Conservation (phyloP, 164 flowering plant species). For the Dillenia suffruticosa region DNA sequence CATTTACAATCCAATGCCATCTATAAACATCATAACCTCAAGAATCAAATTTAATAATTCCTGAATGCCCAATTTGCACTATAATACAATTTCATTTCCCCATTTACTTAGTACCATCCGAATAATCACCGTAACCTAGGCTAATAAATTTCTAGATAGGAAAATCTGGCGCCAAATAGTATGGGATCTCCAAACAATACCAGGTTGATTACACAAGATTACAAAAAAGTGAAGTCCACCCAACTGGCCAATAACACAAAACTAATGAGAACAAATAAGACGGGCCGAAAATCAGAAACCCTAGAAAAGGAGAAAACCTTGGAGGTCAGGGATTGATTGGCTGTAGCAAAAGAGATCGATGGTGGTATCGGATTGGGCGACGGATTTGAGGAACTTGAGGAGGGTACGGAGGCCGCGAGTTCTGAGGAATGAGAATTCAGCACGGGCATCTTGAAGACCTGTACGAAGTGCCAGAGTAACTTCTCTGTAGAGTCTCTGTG, state of each 20-base stretch:
- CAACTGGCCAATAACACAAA: neutral
- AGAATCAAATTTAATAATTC: too few relatives aligned
- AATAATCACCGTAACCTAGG: too few relatives aligned
- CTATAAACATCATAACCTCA: too few relatives aligned
- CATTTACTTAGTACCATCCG: too few relatives aligned
- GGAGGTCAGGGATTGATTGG: slow-evolving; percentile 71
- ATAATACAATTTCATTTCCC: too few relatives aligned
- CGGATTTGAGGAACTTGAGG: slow-evolving; percentile 77
- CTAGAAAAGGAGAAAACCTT: slow-evolving; percentile 41
- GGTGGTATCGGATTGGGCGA: slow-evolving; percentile 68
- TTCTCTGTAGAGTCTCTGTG: slow-evolving; percentile 69
- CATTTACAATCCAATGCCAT: too few relatives aligned
- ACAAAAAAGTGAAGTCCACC: too few relatives aligned
- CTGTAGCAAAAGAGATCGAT: slow-evolving; percentile 60
- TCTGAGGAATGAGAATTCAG: slow-evolving; percentile 95
- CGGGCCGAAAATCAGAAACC: neutral
- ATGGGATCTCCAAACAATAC: too few relatives aligned
- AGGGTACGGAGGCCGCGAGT: slow-evolving; percentile 73
- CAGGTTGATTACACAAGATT: too few relatives aligned
- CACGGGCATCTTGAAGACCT: slow-evolving; percentile 77
- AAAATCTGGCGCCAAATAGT: too few relatives aligned
- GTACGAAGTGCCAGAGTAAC: slow-evolving; percentile 83
- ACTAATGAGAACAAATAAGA: neutral
- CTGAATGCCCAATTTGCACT: too few relatives aligned
- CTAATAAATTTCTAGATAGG: too few relatives aligned